Evolutionary conservation across 2,329 filamentous ascomycete species (phyloP), one percentile per base, ranked within the genome.

Genomic region (Hypoxylon sp.): DNA sequence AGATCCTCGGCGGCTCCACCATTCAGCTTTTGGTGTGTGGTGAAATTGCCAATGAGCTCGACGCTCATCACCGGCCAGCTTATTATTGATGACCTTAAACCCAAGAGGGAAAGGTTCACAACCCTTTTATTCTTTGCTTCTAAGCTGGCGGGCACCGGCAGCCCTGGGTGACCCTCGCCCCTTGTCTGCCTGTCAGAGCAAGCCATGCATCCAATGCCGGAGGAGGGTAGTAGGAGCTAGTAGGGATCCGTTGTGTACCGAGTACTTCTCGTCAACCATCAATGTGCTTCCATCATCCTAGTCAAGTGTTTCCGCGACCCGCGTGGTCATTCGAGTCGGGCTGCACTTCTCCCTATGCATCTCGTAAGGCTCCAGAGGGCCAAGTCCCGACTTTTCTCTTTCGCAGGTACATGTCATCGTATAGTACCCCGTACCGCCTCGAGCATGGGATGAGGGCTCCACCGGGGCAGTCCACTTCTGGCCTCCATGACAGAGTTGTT

Each of bases 1-100:
- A 70, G 68, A 70, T 73, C 65, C 72, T 73, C 72, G 73, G 75
- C 72, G 61, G 73, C 63, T 72, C 74, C 76, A 77, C 76, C 72
- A 60, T 64, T 72, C 71, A 77, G 72, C 73, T 75, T 75, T 70
- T 68, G 71, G 69, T 66, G 72, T 71, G 71, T 72, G 70, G 71
- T 68, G 37, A 70, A 74, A 64, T 69, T 66, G 56, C 64, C 50
- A 65, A 75, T 75, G 73, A 68, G 66, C 60, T 69, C 30, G 53
- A 66, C 31, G 68, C 68, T 71, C 68, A 68, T 58, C 69, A 69
- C 64, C 61, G 70, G 44, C 72, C 64, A 68, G 73, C 69, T 75
- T 75, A 74, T 75, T 74, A 75, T 74, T 76, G 70, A 69, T 33
- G 60, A 54, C 61, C 61, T 72, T 73, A 70, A 66, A 63, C 72